These are phyloP conservation scores for Gamsiella multidivaricata DNA, from an alignment of 192 early-diverging fungal genomes.

Conservation along the genomic window DNA sequence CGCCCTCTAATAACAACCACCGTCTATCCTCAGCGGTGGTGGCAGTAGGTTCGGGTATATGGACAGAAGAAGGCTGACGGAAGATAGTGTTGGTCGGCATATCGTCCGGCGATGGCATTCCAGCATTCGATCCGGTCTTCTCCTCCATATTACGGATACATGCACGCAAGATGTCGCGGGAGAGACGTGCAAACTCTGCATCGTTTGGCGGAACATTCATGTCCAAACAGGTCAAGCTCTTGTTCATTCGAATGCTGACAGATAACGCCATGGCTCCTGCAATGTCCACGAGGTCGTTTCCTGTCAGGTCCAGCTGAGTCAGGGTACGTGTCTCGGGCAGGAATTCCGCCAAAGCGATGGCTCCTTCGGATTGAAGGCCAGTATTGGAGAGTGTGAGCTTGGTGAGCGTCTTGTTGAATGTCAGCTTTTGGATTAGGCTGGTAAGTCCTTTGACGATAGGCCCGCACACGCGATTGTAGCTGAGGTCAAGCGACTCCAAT, in stretches of 20 bases:
- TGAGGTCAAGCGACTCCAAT: slow-evolving; percentile 57
- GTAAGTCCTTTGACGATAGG: slow-evolving; percentile 48
- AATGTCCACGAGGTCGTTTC: slow-evolving; percentile 80
- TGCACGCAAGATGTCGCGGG: slow-evolving; percentile 53
- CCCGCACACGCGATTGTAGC: slow-evolving; percentile 52
- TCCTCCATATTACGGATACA: slow-evolving; percentile 57
- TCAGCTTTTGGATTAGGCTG: slow-evolving; percentile 56
- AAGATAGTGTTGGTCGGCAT: slow-evolving; percentile 50
- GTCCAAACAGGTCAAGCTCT: slow-evolving; percentile 77
- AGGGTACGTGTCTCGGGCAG: slow-evolving; percentile 79
- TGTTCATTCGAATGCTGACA: slow-evolving; percentile 83
- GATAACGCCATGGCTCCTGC: slow-evolving; percentile 87
- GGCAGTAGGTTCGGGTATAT: slow-evolving; percentile 44
- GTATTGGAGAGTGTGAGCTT: slow-evolving; percentile 73
- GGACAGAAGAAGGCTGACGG: slow-evolving; percentile 33
- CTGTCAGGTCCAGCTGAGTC: slow-evolving; percentile 77
- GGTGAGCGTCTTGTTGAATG: slow-evolving; percentile 69
- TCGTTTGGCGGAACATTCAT: slow-evolving; percentile 65
- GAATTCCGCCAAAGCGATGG: slow-evolving; percentile 84
- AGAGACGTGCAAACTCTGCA: slow-evolving; percentile 48
- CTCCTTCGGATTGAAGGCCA: slow-evolving; percentile 73
- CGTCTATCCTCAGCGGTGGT: slow-evolving; percentile 23
- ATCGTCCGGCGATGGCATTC: slow-evolving; percentile 46
- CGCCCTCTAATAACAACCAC: slow-evolving; percentile 32
- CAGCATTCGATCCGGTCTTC: slow-evolving; percentile 40